phyloP scores from a whole-genome alignment of 176 grass and related monocot species.

The Metroxylon sagu region DNA sequence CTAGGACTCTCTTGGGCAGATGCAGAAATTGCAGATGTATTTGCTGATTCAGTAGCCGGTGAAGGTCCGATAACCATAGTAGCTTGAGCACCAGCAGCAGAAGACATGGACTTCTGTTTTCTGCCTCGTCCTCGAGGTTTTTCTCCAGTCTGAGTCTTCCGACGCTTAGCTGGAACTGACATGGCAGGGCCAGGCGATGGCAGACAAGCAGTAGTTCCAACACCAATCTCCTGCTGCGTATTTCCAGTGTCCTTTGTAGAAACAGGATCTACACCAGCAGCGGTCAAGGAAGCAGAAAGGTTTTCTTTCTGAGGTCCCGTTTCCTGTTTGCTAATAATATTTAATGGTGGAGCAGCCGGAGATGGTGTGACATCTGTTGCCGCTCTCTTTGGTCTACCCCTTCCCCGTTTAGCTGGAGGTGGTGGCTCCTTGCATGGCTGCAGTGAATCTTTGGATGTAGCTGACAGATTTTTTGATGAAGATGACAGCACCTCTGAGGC shows the following conservation, averaged over 20 bases:
- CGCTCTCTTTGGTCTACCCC: slow-evolving; percentile 82
- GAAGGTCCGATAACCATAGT: slow-evolving; percentile 22
- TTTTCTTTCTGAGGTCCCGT: slow-evolving; percentile 14
- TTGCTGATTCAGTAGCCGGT: slow-evolving; percentile 23
- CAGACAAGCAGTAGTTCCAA: slow-evolving; percentile 5
- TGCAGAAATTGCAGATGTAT: slow-evolving; percentile 28
- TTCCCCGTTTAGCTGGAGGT: slow-evolving; percentile 60
- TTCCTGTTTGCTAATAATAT: slow-evolving; percentile 35
- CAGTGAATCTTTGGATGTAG: slow-evolving; percentile 23
- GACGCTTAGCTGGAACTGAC: slow-evolving; percentile 33
- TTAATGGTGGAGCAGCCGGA: slow-evolving; percentile 24
- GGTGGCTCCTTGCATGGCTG: slow-evolving; percentile 24
- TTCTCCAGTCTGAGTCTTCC: slow-evolving; percentile 46
- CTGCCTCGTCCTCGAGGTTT: slow-evolving; percentile 56
- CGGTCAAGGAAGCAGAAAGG: background rate
- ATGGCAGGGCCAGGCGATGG: slow-evolving; percentile 12
- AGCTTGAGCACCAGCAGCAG: slow-evolving; percentile 23
- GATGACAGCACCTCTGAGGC: slow-evolving; percentile 41
- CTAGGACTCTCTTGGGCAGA: slow-evolving; percentile 19
- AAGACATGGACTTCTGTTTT: slow-evolving; percentile 42
- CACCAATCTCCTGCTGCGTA: slow-evolving; percentile 13
- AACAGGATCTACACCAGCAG: slow-evolving; percentile 18
- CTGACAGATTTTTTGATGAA: slow-evolving; percentile 4
- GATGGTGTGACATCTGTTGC: slow-evolving; percentile 14
- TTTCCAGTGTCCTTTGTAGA: slow-evolving; percentile 16